A percentile compares a stretch with the other conserved stretches of the same genome.
Evolutionary conservation across 176 grass and related monocot species (phyloP).

Genomic region (Aegilops umbellulata): DNA sequence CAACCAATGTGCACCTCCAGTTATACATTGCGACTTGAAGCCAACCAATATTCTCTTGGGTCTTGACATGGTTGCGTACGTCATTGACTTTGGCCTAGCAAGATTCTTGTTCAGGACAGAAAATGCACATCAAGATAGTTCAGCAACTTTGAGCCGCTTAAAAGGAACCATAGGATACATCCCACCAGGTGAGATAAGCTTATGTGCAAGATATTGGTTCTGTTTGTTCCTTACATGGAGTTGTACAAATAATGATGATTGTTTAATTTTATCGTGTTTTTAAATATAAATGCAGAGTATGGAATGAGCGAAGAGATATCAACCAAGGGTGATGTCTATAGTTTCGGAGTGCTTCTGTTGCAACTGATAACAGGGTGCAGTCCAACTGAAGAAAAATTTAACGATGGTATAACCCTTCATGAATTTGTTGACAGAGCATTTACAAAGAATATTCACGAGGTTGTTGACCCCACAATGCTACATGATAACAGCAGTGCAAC

Average conservation of each 20-base stretch:
- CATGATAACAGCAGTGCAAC: neutral
- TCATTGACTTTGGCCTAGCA: slow-evolving; percentile 39
- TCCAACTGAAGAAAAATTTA: slow-evolving; percentile 5
- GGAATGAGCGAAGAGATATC: slow-evolving; percentile 8
- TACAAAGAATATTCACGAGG: neutral
- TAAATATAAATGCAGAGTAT: slow-evolving; percentile 32
- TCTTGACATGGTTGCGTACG: slow-evolving; percentile 25
- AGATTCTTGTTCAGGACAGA: slow-evolving; percentile 15
- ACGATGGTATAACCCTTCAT: neutral
- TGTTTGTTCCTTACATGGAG: neutral
- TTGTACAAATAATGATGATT: neutral
- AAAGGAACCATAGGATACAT: slow-evolving; percentile 57
- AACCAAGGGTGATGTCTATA: slow-evolving; percentile 31
- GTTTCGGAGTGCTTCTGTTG: slow-evolving; percentile 32
- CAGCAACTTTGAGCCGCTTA: slow-evolving; percentile 12
- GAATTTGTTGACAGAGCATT: neutral
- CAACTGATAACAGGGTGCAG: slow-evolving; percentile 19
- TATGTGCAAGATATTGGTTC: neutral
- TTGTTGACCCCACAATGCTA: neutral
- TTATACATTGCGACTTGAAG: slow-evolving; percentile 53
- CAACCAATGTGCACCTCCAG: slow-evolving; percentile 13
- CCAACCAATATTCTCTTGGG: slow-evolving; percentile 50
- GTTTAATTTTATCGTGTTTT: neutral
- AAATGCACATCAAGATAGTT: neutral
- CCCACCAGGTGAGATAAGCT: slow-evolving; percentile 31